Percentiles rank a stretch among this genome's conserved stretches.
These are phyloP conservation scores for Zangia roseola DNA, from an alignment of 768 basidiomycete genomes.

Conservation along the genomic window DNA sequence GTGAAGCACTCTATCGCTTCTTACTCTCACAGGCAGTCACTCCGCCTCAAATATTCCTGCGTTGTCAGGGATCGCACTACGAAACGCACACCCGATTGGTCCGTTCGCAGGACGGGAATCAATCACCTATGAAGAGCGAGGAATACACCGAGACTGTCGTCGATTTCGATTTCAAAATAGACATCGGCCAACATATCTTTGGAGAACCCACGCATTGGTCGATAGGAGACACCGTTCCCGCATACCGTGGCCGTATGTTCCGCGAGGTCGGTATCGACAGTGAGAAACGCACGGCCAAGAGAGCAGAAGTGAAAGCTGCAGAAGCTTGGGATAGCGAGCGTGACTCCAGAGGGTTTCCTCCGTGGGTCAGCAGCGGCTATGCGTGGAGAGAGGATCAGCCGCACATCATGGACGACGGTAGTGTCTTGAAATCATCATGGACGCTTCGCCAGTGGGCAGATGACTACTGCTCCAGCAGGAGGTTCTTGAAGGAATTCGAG, in stretches of 20 bases:
- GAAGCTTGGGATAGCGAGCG: slow-evolving; percentile 47
- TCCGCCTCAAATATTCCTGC: slow-evolving; percentile 46
- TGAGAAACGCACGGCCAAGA: slow-evolving; percentile 39
- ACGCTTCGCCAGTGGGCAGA: slow-evolving; percentile 79
- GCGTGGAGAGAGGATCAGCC: slow-evolving; percentile 34
- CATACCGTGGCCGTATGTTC: slow-evolving; percentile 63
- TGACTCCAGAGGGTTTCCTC: slow-evolving; percentile 47
- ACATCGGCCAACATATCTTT: slow-evolving; percentile 44
- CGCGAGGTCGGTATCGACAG: slow-evolving; percentile 47
- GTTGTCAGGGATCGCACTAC: slow-evolving; percentile 52
- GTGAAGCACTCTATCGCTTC: slow-evolving; percentile 74
- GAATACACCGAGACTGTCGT: slow-evolving; percentile 56
- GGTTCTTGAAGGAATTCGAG: slow-evolving; percentile 74
- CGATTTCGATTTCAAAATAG: slow-evolving; percentile 71
- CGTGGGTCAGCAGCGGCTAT: slow-evolving; percentile 42
- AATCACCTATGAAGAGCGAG: slow-evolving; percentile 39
- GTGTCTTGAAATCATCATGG: slow-evolving; percentile 51
- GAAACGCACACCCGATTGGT: slow-evolving; percentile 54
- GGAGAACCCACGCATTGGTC: slow-evolving; percentile 53
- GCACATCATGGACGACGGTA: slow-evolving; percentile 18
- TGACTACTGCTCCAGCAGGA: slow-evolving; percentile 71
- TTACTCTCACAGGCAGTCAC: slow-evolving; percentile 53
- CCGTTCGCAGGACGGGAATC: slow-evolving; percentile 34
- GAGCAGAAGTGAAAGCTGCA: slow-evolving; percentile 42
- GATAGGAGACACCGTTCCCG: slow-evolving; percentile 59